Evolutionary conservation across 2,329 filamentous ascomycete genomes (phyloP), one percentile per base, ranked within the genome.

Genomic region (Akanthomyces muscarius): DNA sequence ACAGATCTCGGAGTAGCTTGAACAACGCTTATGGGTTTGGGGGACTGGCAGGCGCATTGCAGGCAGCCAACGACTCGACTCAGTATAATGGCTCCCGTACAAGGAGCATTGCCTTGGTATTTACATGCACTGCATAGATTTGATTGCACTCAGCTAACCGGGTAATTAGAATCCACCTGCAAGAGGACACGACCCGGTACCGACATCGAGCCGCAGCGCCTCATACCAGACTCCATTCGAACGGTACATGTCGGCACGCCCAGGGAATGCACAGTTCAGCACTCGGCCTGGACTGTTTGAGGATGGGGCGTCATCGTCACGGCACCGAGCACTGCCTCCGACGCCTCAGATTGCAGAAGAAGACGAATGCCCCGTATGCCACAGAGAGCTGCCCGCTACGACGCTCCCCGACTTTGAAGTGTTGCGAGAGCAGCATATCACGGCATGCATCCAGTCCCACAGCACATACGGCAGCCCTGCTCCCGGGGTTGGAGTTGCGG

Each of bases 301-400:
- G 13, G 70, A 70, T 25, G 65, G 68, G 2, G 68, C 74, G 11
- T 74, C 78, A 4, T 76, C 77, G 2, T 74, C 75, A 4, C 69
- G 73, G 21, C 77, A 73, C 45, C 77, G 75, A 28, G 76, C 74
- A 33, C 70, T 75, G 44, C 78, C 76, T 1, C 78, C 76, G 4
- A 79, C 78, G 13, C 80, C 77, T 1, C 84, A 82, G 62, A 80
- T 84, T 69, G 79, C 81, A 6, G 90, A 93, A 71, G 90, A 92
- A 70, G 90, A 93, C 71, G 88, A 91, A 69, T 94, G 90, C 65
- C 90, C 90, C 0, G 83, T 93, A 51, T 94, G 90, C 69, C 89
- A 90, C 69, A 76, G 80, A 44, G 89, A 92, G 74, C 80, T 92
- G 4, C 89, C 90, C 0, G 82, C 85, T 2, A 78, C 79, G 21